Evolutionary conservation across 202 grass and related monocot species (phyloP), one percentile per base, ranked within the genome.

Genomic region (Zoysia matrella): DNA sequence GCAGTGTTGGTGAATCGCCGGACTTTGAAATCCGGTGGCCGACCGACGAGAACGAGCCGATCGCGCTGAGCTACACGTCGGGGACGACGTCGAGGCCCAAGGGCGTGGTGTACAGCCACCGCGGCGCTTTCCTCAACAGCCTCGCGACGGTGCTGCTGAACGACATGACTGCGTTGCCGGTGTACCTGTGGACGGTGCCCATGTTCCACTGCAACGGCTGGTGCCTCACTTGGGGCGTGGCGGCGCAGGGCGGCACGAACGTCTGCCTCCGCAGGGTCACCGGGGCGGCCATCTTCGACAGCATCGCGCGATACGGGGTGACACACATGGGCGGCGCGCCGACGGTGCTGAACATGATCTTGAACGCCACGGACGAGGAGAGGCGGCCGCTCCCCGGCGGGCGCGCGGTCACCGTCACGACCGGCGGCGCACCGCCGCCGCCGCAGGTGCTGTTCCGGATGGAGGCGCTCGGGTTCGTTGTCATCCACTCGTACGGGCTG

Each of bases 161-260:
- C 48, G 73, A 82, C 41, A 85, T 90, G 43, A 30, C 22, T 30
- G 22, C 22, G 22, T 30, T 30, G 22, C 22, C 22, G 22, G 90
- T 92, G 8, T 91, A 91, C 78, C 85, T 92, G 3, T 97, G 94
- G 94, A 92, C 91, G 1, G 82, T 97, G 71, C 94, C 94, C 12
- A 97, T 97, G 89, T 94, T 92, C 80, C 94, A 97, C 75, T 92
- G 89, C 88, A 97, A 97, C 52, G 94, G 91, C 18, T 97, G 94
- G 94, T 87, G 81, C 43, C 77, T 88, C 13, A 30, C 22, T 30
- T 30, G 22, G 22, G 22, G 22, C 22, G 22, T 30, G 22, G 22
- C 22, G 22, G 22, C 22, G 22, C 22, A 64, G 65, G 87, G 87
- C 6, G 91, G 91, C 8, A 80, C 68, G 42, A 88, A 87, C 39